Evolutionary conservation across 2,329 filamentous ascomycete species (phyloP).

Genomic region (Claviceps sorghi): DNA sequence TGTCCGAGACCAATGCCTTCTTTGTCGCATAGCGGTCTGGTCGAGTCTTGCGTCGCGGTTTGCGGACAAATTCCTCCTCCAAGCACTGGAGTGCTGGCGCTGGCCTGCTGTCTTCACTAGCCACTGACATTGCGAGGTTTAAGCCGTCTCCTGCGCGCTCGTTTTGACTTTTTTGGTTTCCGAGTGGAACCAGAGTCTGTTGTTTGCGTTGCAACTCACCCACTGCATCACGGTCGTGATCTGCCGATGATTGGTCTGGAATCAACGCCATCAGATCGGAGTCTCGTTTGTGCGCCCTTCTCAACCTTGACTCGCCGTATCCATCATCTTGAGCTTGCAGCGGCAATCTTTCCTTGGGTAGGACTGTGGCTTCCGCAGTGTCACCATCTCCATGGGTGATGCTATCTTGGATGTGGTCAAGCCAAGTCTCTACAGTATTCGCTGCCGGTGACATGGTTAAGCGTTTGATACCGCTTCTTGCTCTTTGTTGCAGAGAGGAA

Average conservation of each 20-base stretch:
- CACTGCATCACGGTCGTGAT: background rate
- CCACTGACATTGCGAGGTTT: background rate
- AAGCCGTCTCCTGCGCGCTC: background rate
- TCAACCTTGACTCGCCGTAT: background rate
- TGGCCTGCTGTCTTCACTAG: background rate
- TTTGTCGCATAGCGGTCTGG: conserved; percentile 7
- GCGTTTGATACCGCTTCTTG: background rate
- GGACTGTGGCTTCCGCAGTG: background rate
- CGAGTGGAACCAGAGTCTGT: background rate
- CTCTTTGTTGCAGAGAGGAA: background rate
- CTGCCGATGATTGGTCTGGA: background rate
- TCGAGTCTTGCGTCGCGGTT: conserved; percentile 9
- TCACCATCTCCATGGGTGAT: background rate
- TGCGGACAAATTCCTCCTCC: conserved; percentile 5
- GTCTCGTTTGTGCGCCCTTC: background rate
- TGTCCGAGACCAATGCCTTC: background rate
- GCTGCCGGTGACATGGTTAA: background rate
- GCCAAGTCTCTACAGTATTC: background rate
- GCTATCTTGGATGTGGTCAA: background rate
- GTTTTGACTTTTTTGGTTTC: background rate
- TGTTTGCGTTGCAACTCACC: background rate
- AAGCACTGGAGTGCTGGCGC: no score
- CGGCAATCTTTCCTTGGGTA: background rate
- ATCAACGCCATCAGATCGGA: background rate
- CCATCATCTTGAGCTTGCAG: background rate